Percentiles rank a stretch among this genome's conserved stretches.
Evolutionary conservation across 192 early-diverging fungal genomes (phyloP).

Genomic region (Rhizophlyctis rosea): DNA sequence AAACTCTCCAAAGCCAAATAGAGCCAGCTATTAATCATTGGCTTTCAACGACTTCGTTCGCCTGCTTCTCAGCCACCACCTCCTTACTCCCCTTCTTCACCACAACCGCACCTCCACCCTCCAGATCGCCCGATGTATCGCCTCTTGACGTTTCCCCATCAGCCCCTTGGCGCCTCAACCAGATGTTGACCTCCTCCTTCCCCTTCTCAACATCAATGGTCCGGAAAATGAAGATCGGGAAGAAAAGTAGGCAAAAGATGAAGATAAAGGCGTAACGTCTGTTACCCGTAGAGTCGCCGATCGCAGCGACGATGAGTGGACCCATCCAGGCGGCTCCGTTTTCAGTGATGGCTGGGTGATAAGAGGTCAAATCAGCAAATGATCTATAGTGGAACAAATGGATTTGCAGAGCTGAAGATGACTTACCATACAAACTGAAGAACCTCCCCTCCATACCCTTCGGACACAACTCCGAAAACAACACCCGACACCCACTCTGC

Average conservation of each 20-base stretch:
- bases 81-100: neutral
- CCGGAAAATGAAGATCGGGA: slow-evolving; percentile 50
- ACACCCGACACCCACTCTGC: slow-evolving; percentile 49
- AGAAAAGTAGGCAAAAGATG: slow-evolving; percentile 50
- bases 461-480: slow-evolving; percentile 64
- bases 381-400: neutral
- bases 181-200: slow-evolving; percentile 41
- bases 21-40: no score
- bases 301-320: slow-evolving; percentile 65
- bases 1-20: no score
- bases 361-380: neutral
- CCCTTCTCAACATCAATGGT: slow-evolving; percentile 57
- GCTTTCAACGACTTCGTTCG: neutral
- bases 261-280: slow-evolving; percentile 56
- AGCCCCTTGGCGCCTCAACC: slow-evolving; percentile 7
- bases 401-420: neutral
- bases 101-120: neutral
- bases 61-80: neutral
- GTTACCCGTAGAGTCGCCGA: slow-evolving; percentile 48
- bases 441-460: slow-evolving; percentile 66
- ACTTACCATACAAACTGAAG: slow-evolving; percentile 63
- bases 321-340: slow-evolving; percentile 70
- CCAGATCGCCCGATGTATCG: neutral
- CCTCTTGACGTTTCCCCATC: neutral
- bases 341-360: slow-evolving; percentile 43